Evolutionary conservation across 345 rosid genomes (phyloP), one percentile per base, ranked within the genome.

Genomic region (Eucalyptus lansdowneana): DNA sequence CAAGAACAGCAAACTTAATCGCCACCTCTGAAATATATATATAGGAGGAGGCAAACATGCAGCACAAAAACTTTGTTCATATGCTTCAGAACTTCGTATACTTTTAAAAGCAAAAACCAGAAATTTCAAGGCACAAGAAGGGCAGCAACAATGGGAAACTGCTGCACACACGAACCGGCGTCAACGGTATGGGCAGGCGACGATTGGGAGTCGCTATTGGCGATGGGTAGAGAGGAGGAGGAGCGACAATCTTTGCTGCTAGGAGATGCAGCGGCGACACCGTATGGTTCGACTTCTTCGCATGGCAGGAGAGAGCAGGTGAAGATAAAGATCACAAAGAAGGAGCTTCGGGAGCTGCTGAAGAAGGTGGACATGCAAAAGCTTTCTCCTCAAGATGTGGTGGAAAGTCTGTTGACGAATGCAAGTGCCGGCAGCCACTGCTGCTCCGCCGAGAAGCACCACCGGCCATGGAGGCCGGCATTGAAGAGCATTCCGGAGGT

Each of bases 401-500:
- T 92, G 80, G 91, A 90, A 29, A 87, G 69, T 40, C 85, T 40
- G 62, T 47, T 93, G 88, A 67, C 91, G 13, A 31, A 51, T 22
- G 86, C 90, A 11, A 51, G 72, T 44, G 21, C 53, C 13, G 16
- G 34, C 47, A 29, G 56, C 53, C 25, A 29, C 72, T 17, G 44
- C 50, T 17, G 40, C 50, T 54, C 88, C 92, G 72, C 69, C 50
- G 34, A 47, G 19, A 81, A 90, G 45, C 91, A 91, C 29, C 92
- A 91, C 16, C 89, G 94, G 86, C 24, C 90, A 17, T 96, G 98
- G 99, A 93, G 89, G 92, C 99, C 98, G 31, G 94, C 89, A 44
- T 91, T 97, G 17, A 95, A 94, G 72, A 95, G 95, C 50, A 96
- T 97, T 90, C 98, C 98, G n/a, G 99, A 97, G 93, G 92, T 90